phyloP scores from a whole-genome alignment of 495 filamentous ascomycete genomes.

The Choiromyces venosus region DNA sequence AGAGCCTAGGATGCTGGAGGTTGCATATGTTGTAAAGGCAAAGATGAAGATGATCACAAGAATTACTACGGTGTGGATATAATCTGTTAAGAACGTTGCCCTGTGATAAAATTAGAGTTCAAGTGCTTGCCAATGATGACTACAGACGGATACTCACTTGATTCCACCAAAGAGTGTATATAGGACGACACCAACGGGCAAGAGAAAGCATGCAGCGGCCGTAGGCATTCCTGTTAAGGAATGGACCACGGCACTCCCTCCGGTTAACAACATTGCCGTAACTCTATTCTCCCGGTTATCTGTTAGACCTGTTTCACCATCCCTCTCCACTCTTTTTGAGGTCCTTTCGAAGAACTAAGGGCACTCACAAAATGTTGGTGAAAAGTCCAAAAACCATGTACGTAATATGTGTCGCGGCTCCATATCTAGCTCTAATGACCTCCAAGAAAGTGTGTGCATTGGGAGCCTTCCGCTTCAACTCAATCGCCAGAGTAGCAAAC shows the following conservation, averaged over 20 bases:
- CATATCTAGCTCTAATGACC: slow-evolving; percentile 59
- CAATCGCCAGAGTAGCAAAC: slow-evolving; percentile 90
- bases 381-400: slow-evolving; percentile 77
- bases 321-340: background rate
- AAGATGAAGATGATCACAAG: slow-evolving; percentile 88
- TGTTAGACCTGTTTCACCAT: background rate
- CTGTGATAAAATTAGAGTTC: slow-evolving; percentile 16
- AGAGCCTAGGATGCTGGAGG: slow-evolving; percentile 68
- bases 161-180: slow-evolving; percentile 77
- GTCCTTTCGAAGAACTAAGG: background rate
- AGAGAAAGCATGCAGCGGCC: slow-evolving; percentile 81
- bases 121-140: slow-evolving; percentile 13
- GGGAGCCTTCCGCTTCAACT: slow-evolving; percentile 79
- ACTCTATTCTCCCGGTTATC: slow-evolving; percentile 44
- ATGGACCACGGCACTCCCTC: slow-evolving; percentile 79
- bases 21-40: slow-evolving; percentile 78
- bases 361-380: slow-evolving; percentile 63
- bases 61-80: slow-evolving; percentile 81
- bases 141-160: slow-evolving; percentile 52
- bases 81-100: slow-evolving; percentile 62
- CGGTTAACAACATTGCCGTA: slow-evolving; percentile 88
- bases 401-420: slow-evolving; percentile 62
- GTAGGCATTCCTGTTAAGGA: slow-evolving; percentile 81
- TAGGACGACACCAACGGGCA: slow-evolving; percentile 76
- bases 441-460: slow-evolving; percentile 87